Evolutionary conservation across 1,284 basidiomycete genomes (phyloP).

Genomic region (Sporisorium exsertum): DNA sequence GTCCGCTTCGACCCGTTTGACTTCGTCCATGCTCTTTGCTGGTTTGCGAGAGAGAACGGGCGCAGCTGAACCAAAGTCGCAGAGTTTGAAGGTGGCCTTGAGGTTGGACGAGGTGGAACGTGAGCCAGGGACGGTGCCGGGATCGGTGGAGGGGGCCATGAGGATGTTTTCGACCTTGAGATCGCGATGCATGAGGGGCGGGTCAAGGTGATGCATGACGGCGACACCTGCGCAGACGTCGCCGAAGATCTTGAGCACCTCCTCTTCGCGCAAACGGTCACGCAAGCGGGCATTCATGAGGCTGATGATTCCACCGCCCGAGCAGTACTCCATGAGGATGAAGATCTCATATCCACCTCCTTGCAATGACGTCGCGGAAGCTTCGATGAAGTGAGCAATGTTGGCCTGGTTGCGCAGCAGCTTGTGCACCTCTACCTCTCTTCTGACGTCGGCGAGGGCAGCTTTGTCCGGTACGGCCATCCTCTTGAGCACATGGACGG

Average conservation of each 20-base stretch:
- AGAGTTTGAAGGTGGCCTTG: slow-evolving; percentile 82
- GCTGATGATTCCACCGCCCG: slow-evolving; percentile 95
- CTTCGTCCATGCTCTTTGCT: slow-evolving; percentile 68
- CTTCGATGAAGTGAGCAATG: slow-evolving; percentile 92
- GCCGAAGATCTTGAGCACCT: slow-evolving; percentile 93
- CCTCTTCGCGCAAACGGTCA: slow-evolving; percentile 90
- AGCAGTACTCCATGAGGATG: slow-evolving; percentile 98
- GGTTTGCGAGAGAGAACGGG: slow-evolving; percentile 69
- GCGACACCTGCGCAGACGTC: slow-evolving; percentile 65
- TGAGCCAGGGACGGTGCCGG: slow-evolving; percentile 42
- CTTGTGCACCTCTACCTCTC: slow-evolving; percentile 98
- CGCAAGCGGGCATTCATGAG: slow-evolving; percentile 97
- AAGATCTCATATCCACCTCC: slow-evolving; percentile 91
- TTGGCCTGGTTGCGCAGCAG: slow-evolving; percentile 88
- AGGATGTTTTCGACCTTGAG: slow-evolving; percentile 97
- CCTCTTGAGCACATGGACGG: slow-evolving; percentile 94
- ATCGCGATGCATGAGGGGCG: slow-evolving; percentile 92
- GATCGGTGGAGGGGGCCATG: slow-evolving; percentile 70
- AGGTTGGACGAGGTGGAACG: slow-evolving; percentile 72
- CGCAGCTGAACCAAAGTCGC: slow-evolving; percentile 96
- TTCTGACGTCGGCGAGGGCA: slow-evolving; percentile 92
- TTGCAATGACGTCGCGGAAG: slow-evolving; percentile 71
- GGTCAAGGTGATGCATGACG: slow-evolving; percentile 89
- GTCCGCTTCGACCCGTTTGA: slow-evolving; percentile 87
- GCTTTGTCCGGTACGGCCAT: slow-evolving; percentile 91